Percentiles rank a stretch among this genome's conserved stretches.
These are phyloP conservation scores for Cyclanthera cordifolia DNA, from an alignment of 306 rosid genomes.

Conservation along the genomic window DNA sequence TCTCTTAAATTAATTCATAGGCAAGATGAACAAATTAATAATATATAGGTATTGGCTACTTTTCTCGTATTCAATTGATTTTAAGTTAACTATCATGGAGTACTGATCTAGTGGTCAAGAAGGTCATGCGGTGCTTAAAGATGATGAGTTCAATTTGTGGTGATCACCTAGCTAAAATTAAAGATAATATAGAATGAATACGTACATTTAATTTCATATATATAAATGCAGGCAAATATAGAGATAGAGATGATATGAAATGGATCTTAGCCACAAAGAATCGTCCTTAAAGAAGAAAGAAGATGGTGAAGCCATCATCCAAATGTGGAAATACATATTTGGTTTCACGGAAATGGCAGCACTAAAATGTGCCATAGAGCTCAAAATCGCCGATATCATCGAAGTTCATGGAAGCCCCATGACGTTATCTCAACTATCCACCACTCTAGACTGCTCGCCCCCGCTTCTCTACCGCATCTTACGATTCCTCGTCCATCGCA, in stretches of 20 bases:
- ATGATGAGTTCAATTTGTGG: no score
- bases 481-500: constrained; percentile 36
- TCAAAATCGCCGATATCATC: constrained; percentile 49
- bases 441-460: constrained; percentile 28
- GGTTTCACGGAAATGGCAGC: constrained; percentile 50
- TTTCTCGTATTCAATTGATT: no score
- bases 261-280: neutral
- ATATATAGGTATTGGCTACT: no score
- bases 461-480: constrained; percentile 25
- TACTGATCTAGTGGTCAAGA: no score
- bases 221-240: no score
- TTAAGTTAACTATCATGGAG: no score
- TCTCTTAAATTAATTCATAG: no score
- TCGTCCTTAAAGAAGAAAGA: neutral
- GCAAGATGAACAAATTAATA: no score
- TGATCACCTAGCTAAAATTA: no score
- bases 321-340: constrained; percentile 35
- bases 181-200: no score
- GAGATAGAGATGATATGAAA: neutral
- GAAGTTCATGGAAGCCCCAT: constrained; percentile 39
- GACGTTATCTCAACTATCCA: constrained; percentile 35
- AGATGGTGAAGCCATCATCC: constrained; percentile 24
- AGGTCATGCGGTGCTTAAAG: no score
- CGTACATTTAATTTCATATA: no score
- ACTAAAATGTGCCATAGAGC: constrained; percentile 55